These are phyloP conservation scores for Annulohypoxylon moriforme DNA, from an alignment of 495 filamentous ascomycete genomes.

Conservation along the genomic window DNA sequence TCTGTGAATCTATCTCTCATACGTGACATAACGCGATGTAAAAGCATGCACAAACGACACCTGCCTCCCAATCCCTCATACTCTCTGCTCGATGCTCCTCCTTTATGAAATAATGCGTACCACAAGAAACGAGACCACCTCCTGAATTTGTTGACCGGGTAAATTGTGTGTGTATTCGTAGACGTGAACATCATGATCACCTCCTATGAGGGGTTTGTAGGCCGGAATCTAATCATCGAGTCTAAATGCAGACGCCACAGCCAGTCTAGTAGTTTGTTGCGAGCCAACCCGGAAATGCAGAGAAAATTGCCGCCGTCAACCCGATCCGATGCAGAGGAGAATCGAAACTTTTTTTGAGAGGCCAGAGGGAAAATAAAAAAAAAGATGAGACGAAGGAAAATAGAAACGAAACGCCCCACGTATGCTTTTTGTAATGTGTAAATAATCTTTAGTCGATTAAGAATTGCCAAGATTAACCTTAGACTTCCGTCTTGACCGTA, in stretches of 20 bases:
- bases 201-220: constrained; percentile 42
- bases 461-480: constrained; percentile 21
- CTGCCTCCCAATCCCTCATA: constrained; percentile 26
- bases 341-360: constrained; percentile 52
- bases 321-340: constrained; percentile 57
- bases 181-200: constrained; percentile 50
- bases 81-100: constrained; percentile 44
- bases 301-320: constrained; percentile 55
- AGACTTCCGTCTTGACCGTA: constrained; percentile 49
- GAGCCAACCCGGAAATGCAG: constrained; percentile 58
- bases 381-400: constrained; percentile 24
- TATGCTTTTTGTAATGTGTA: constrained; percentile 39
- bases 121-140: constrained; percentile 43
- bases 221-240: constrained; percentile 51
- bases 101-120: constrained; percentile 46
- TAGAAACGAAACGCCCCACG: constrained; percentile 37
- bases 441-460: constrained; percentile 23
- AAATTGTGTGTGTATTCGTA: constrained; percentile 23
- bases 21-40: constrained; percentile 25
- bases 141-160: constrained; percentile 32
- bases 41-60: constrained; percentile 41
- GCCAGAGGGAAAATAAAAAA: constrained; percentile 8
- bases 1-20: constrained; percentile 39
- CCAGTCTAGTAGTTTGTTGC: constrained; percentile 59
- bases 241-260: constrained; percentile 53